A percentile compares a stretch with the other conserved stretches of the same genome.
Evolutionary conservation across 306 rosid genomes (phyloP).

Genomic region (cucumber (Cucumis sativus)): DNA sequence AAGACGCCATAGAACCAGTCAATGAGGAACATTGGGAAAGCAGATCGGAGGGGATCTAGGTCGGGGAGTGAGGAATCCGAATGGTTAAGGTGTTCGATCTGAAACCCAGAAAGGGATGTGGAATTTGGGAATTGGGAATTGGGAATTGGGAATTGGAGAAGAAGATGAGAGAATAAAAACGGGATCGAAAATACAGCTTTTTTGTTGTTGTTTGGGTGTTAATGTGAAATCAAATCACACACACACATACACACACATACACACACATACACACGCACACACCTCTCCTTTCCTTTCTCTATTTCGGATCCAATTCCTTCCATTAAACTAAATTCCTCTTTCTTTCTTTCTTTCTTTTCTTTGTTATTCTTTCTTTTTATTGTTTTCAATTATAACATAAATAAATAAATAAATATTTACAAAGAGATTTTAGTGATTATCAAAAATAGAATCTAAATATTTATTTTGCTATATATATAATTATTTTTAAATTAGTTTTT

Average conservation of each 20-base stretch:
- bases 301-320: too few relatives aligned
- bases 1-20: conserved; percentile 11
- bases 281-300: not conserved
- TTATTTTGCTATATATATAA: too few relatives aligned
- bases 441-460: too few relatives aligned
- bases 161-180: not conserved
- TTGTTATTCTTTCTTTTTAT: too few relatives aligned
- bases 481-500: too few relatives aligned
- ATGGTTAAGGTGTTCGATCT: not conserved
- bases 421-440: too few relatives aligned
- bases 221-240: not conserved
- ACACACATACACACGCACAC: too few relatives aligned
- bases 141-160: not conserved
- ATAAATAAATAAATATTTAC: too few relatives aligned
- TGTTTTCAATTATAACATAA: too few relatives aligned
- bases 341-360: too few relatives aligned
- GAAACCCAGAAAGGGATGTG: not conserved
- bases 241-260: too few relatives aligned
- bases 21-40: conserved; percentile 2
- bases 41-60: conserved; percentile 9
- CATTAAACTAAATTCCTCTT: too few relatives aligned
- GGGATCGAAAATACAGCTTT: not conserved
- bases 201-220: not conserved
- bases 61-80: not conserved
- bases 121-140: not conserved